Conservation (phyloP, 495 filamentous ascomycete species). For the Cudoniella acicularis region DNA sequence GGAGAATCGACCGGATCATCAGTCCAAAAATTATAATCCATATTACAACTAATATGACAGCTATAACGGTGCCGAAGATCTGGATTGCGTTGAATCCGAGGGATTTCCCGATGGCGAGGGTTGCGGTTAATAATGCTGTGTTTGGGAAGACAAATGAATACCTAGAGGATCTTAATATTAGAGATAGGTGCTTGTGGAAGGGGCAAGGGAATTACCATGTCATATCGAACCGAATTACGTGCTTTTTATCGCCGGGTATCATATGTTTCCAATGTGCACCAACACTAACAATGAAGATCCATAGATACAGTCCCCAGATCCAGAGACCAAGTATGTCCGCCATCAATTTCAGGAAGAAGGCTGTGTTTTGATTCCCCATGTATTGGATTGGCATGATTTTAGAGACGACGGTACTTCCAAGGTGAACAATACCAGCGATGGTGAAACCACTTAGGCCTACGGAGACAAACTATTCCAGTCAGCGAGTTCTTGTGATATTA, state of each 20-base stretch:
- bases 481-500: background rate
- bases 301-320: constrained; percentile 81
- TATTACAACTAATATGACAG: constrained; percentile 57
- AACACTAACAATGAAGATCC: constrained; percentile 80
- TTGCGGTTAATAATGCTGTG: constrained; percentile 70
- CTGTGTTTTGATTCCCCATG: constrained; percentile 31
- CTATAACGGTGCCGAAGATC: constrained; percentile 65
- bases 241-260: constrained; percentile 36
- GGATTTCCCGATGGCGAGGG: constrained; percentile 63
- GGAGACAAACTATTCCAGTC: constrained; percentile 55
- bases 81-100: constrained; percentile 59
- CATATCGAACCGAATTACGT: constrained; percentile 72
- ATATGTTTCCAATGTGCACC: constrained; percentile 72
- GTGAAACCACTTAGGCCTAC: constrained; percentile 82
- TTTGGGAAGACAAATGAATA: constrained; percentile 75
- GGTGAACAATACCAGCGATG: constrained; percentile 56
- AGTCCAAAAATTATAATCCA: constrained; percentile 66
- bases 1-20: constrained; percentile 66
- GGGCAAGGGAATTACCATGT: too few relatives aligned
- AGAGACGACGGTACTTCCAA: constrained; percentile 34
- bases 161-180: too few relatives aligned
- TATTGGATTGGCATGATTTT: constrained; percentile 38
- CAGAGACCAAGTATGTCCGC: constrained; percentile 57
- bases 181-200: too few relatives aligned
- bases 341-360: constrained; percentile 37